Conservation (phyloP, 768 basidiomycete species). For the Leucocoprinus birnbaumii region DNA sequence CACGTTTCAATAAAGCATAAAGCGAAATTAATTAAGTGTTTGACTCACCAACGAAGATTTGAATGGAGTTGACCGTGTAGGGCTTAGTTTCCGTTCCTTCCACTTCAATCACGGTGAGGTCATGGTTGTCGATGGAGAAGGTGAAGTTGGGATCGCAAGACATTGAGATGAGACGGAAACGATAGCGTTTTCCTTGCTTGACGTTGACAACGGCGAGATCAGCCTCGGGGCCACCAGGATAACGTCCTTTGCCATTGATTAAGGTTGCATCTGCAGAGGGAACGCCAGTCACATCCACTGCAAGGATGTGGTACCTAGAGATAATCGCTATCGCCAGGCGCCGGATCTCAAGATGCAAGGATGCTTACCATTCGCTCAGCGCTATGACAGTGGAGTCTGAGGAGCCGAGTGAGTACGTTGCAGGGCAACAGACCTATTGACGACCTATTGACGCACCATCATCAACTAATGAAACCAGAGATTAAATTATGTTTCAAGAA, state of each 20-base stretch:
- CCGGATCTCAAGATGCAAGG: not conserved
- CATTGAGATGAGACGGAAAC: constrained; percentile 22
- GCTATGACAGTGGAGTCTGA: constrained; percentile 37
- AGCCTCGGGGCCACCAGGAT: constrained; percentile 25
- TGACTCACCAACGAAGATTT: constrained; percentile 17
- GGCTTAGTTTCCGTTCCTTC: constrained; percentile 28
- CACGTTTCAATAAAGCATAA: too few species aligned
- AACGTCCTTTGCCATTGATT: constrained; percentile 39
- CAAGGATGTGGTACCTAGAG: constrained; percentile 21
- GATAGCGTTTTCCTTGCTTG: constrained; percentile 26
- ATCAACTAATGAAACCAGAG: constrained; percentile 20
- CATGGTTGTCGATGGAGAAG: constrained; percentile 45
- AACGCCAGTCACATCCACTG: constrained; percentile 17
- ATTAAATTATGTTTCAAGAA: not conserved
- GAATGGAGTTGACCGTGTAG: constrained; percentile 27
- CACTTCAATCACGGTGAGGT: constrained; percentile 33
- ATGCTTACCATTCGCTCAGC: constrained; percentile 32
- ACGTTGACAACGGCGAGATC: constrained; percentile 33
- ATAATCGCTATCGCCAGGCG: not conserved
- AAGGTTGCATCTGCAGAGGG: constrained; percentile 27
- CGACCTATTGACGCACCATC: constrained; percentile 31
- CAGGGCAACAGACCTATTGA: constrained; percentile 12
- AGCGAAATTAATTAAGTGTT: constrained; percentile 1
- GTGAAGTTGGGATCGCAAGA: constrained; percentile 30
- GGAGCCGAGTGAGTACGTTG: constrained; percentile 20